Evolutionary conservation across 768 basidiomycete species (phyloP).

Genomic region (Floccularia luteovirens): DNA sequence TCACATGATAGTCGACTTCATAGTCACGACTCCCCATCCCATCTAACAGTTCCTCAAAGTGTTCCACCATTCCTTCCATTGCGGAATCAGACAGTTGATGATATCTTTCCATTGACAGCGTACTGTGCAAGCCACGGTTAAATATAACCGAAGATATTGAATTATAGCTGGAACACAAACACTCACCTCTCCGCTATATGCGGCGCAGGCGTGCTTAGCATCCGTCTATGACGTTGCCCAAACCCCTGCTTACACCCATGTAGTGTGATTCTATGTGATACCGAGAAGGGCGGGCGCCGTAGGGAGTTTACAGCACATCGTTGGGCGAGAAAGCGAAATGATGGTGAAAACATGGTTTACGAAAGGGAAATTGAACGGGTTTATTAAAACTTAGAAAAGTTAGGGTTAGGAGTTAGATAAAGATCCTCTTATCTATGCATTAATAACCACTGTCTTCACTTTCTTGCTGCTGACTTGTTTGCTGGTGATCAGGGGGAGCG

Average conservation of each 20-base stretch:
- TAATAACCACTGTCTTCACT: neutral
- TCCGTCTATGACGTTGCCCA: constrained; percentile 16
- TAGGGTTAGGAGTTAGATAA: constrained; percentile 20
- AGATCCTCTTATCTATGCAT: neutral
- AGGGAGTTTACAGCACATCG: constrained; percentile 14
- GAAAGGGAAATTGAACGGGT: too few species aligned
- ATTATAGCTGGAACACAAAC: neutral
- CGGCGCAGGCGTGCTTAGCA: constrained; percentile 45
- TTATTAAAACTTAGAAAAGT: too few species aligned
- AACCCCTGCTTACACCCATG: too few species aligned
- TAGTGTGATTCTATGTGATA: constrained; percentile 1
- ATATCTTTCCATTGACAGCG: constrained; percentile 57
- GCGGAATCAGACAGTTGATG: constrained; percentile 65
- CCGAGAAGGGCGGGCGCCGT: constrained; percentile 9
- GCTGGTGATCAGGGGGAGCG: too few species aligned
- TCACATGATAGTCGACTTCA: constrained; percentile 90
- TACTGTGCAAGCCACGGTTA: constrained; percentile 13
- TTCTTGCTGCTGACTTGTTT: too few species aligned
- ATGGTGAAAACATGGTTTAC: constrained; percentile 16
- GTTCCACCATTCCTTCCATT: constrained; percentile 72
- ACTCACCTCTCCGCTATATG: constrained; percentile 51
- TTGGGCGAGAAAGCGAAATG: constrained; percentile 14
- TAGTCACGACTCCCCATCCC: constrained; percentile 41
- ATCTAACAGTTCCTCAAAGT: constrained; percentile 69
- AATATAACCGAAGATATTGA: neutral